Evolutionary conservation across 1,139 yeast species (phyloP), one percentile per base, ranked within the genome.

Genomic region (Geotrichum phurueaensis): DNA sequence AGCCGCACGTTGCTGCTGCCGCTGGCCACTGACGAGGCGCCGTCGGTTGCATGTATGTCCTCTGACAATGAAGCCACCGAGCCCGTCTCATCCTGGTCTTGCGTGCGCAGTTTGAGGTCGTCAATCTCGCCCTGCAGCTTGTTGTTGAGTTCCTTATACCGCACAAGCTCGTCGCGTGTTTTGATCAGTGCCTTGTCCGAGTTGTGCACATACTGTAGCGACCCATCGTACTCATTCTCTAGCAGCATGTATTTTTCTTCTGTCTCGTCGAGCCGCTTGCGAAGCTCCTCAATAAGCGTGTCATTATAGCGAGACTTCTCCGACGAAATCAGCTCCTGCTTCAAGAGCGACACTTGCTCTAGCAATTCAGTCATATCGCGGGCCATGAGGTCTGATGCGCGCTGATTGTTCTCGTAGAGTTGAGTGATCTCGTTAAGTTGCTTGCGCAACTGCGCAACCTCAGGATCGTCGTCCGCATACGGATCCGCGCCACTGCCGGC

Each of bases 171-270:
- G 54, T 81, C 83, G 68, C 89, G 90, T 18, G 94, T 86, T 67
- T 85, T 71, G 64, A 82, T 83, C 62, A 90, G 79, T 0, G 96
- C 96, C 65, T 82, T 83, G 62, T 88, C 86, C 12, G 94, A 85
- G 70, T 85, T 88, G 67, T 83, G 84, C 33, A 89, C 87, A 48
- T 90, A 84, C 66, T 83, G 85, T 63, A 88, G 73, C 0, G 95
- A 87, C 67, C 86, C 85, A 62, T 82, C 82, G 73, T 87, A 89
- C 68, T 87, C 86, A 5, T 76, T 80, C 70, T 86, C 76, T 39
- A 75, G 67, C 53, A 71, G 72, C 20, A 33, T 29, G 58, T 61
- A 64, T 50, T 60, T 43, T 6, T 51, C 29, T 31, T 56, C 48
- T 51, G 62, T 61, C 29, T 55, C 59, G 15, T 45, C 22, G n/a